Evolutionary conservation across 129 eudicot species (phyloP).

Genomic region (sunflower (Helianthus annuus)): HanXRQr2.0-SUNRISE NC_035444.2:38464949-38465448

Average conservation of each 20-base stretch:
- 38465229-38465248: constrained; percentile 88
- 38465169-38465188: constrained; percentile 86
- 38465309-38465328: too few species aligned
- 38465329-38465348: too few species aligned
- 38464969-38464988: constrained; percentile 65
- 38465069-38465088: constrained; percentile 57
- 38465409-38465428: too few species aligned
- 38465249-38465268: constrained; percentile 98
- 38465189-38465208: constrained; percentile 77
- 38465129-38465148: constrained; percentile 92
- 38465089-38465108: constrained; percentile 91
- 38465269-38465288: constrained; percentile 91
- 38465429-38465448: too few species aligned
- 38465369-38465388: too few species aligned
- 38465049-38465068: constrained; percentile 57
- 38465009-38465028: constrained; percentile 90
- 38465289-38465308: constrained; percentile 27
- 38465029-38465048: constrained; percentile 74
- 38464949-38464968: constrained; percentile 79
- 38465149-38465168: constrained; percentile 74
- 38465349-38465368: too few species aligned
- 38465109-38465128: constrained; percentile 99
- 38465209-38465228: constrained; percentile 73
- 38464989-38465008: constrained; percentile 79
- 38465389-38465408: too few species aligned